Evolutionary conservation across 2,329 filamentous ascomycete species (phyloP).

Genomic region (Aspergillus ustus): DNA sequence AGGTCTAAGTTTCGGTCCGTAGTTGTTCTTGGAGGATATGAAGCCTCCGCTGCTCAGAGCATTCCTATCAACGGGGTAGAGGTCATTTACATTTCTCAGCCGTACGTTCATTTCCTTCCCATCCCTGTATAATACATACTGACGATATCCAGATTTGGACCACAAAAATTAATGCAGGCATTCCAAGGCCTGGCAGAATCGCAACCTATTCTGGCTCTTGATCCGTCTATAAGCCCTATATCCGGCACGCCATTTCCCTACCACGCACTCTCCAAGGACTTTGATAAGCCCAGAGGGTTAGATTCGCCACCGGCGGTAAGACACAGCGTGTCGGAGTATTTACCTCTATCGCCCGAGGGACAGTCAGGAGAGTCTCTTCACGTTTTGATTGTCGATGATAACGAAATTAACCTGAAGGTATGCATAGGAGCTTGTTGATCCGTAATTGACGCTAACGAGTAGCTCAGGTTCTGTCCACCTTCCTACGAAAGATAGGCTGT

Average conservation of each 20-base stretch:
- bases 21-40: slow-evolving; percentile 28
- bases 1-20: slow-evolving; percentile 25
- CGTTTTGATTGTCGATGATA: slow-evolving; percentile 49
- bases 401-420: slow-evolving; percentile 46
- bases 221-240: slow-evolving; percentile 12
- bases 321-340: slow-evolving; percentile 21
- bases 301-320: slow-evolving; percentile 24
- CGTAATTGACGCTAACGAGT: background rate
- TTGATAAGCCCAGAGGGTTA: slow-evolving; percentile 20
- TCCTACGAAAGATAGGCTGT: slow-evolving; percentile 43
- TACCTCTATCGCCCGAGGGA: slow-evolving; percentile 8
- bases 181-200: slow-evolving; percentile 21
- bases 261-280: slow-evolving; percentile 22
- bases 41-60: slow-evolving; percentile 4
- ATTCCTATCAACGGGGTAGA: slow-evolving; percentile 22
- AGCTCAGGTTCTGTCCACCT: slow-evolving; percentile 41
- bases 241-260: slow-evolving; percentile 14
- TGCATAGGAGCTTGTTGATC: background rate
- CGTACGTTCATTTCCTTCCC: slow-evolving; percentile 24
- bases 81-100: slow-evolving; percentile 32
- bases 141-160: slow-evolving; percentile 30
- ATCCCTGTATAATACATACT: background rate
- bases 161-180: slow-evolving; percentile 31
- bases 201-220: background rate
- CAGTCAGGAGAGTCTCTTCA: slow-evolving; percentile 17